These are phyloP conservation scores for Arthromyces matolae DNA, from an alignment of 768 basidiomycete genomes.

Conservation along the genomic window DNA sequence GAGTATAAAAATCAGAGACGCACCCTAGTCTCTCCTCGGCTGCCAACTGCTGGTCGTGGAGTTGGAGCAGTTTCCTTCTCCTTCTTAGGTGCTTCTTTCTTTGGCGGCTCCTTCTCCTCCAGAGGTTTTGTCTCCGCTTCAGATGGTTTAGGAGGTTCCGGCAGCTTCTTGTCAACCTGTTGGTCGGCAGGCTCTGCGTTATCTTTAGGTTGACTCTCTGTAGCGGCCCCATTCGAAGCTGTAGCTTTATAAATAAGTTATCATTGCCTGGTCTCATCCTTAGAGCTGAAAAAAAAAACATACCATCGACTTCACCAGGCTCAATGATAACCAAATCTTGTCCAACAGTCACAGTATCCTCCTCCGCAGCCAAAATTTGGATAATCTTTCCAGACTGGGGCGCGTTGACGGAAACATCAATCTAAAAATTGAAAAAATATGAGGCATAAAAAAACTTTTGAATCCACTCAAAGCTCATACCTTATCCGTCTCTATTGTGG, in stretches of 20 bases:
- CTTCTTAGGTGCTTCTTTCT: constrained; percentile 30
- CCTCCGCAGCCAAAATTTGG: constrained; percentile 83
- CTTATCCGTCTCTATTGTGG: constrained; percentile 99
- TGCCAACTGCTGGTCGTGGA: constrained; percentile 37
- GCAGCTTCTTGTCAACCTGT: constrained; percentile 42
- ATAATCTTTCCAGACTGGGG: constrained; percentile 84
- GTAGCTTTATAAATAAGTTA: constrained; percentile 14
- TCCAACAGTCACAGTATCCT: constrained; percentile 91
- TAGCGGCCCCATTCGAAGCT: constrained; percentile 31
- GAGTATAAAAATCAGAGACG: constrained; percentile 19
- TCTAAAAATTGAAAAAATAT: too few species aligned
- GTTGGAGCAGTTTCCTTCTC: constrained; percentile 28
- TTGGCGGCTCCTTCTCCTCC: constrained; percentile 32
- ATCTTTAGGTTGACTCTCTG: constrained; percentile 35
- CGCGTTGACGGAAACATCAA: constrained; percentile 96
- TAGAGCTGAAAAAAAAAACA: constrained; percentile 19
- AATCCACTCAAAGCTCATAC: constrained; percentile 38
- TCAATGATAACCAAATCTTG: constrained; percentile 93
- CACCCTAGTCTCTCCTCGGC: constrained; percentile 83
- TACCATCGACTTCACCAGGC: constrained; percentile 63
- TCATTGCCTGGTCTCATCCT: not conserved
- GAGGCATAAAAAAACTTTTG: too few species aligned
- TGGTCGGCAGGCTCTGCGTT: constrained; percentile 43
- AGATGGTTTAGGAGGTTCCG: constrained; percentile 43
- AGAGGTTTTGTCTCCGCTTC: constrained; percentile 29